phyloP scores from a whole-genome alignment of 345 rosid species.

The Syzygium grande region DNA sequence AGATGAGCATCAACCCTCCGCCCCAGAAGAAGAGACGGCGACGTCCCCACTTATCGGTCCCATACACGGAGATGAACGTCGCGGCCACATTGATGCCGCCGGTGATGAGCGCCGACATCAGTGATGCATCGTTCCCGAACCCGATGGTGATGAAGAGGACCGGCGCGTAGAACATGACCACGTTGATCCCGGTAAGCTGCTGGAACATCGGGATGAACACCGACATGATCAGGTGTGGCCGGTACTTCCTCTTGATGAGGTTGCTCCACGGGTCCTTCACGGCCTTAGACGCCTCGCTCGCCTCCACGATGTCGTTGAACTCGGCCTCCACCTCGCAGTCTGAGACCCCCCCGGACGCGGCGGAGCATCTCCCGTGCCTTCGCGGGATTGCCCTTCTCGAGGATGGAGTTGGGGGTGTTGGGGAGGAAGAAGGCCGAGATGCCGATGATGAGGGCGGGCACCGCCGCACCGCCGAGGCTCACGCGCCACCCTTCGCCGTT shows the following conservation, averaged over 20 bases:
- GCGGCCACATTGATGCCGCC: neutral
- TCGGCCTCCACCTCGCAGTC: constrained; percentile 15
- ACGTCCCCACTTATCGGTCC: constrained; percentile 10
- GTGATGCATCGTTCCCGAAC: constrained; percentile 2
- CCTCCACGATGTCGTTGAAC: constrained; percentile 17
- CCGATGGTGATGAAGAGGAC: constrained; percentile 44
- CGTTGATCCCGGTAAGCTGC: constrained; percentile 39
- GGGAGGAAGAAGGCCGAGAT: constrained; percentile 20
- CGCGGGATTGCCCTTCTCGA: constrained; percentile 15
- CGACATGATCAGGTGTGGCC: constrained; percentile 16
- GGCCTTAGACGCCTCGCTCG: constrained; percentile 16
- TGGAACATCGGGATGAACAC: constrained; percentile 30
- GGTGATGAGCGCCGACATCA: constrained; percentile 27
- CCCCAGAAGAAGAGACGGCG: constrained; percentile 6
- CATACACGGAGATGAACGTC: neutral
- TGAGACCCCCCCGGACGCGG: constrained; percentile 14
- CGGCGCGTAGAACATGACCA: constrained; percentile 42
- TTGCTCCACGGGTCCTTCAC: constrained; percentile 22
- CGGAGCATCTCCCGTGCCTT: constrained; percentile 13
- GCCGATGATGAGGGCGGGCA: constrained; percentile 27
- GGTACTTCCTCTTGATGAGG: constrained; percentile 7
- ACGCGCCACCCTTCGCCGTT: constrained; percentile 26
- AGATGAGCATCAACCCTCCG: constrained; percentile 1
- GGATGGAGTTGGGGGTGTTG: constrained; percentile 26
- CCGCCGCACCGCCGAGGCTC: constrained; percentile 20